Evolutionary conservation across 257 asterid genomes (phyloP).

Genomic region (Solanum lycopersicoides): DNA sequence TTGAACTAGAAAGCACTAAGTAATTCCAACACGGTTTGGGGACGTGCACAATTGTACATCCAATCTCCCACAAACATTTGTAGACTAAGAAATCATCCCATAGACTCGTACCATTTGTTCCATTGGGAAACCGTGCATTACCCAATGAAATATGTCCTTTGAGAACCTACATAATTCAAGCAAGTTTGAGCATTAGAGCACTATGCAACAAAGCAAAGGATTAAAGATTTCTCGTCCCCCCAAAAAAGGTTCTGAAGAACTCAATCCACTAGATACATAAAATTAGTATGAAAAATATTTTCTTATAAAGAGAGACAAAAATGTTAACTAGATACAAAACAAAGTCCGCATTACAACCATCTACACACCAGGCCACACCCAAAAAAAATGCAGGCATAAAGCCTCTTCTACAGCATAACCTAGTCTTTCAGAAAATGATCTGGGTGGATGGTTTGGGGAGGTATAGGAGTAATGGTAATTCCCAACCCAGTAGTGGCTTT

Average conservation of each 20-base stretch:
- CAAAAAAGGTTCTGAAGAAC: neutral
- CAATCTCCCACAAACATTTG: neutral
- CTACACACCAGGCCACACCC: neutral
- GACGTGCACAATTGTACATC: neutral
- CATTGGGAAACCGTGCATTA: conserved; percentile 89
- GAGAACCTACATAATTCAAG: conserved; percentile 59
- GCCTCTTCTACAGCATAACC: neutral
- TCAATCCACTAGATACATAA: neutral
- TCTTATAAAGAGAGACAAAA: neutral
- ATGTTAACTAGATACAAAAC: neutral
- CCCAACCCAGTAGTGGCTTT: neutral
- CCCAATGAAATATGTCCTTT: conserved; percentile 93
- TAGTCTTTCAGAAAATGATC: neutral
- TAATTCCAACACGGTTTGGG: neutral
- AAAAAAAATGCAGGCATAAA: neutral
- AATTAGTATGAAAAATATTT: neutral
- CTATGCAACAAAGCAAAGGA: neutral
- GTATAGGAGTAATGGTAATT: neutral
- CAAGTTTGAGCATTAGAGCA: neutral
- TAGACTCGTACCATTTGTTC: conserved; percentile 65
- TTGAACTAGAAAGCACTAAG: neutral
- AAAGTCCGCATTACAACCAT: neutral
- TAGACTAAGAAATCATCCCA: neutral
- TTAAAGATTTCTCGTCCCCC: neutral
- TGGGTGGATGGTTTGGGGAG: neutral